These are phyloP conservation scores for Chlorella sp. DNA, from an alignment of 139 green algal genomes.

Conservation along the genomic window DNA sequence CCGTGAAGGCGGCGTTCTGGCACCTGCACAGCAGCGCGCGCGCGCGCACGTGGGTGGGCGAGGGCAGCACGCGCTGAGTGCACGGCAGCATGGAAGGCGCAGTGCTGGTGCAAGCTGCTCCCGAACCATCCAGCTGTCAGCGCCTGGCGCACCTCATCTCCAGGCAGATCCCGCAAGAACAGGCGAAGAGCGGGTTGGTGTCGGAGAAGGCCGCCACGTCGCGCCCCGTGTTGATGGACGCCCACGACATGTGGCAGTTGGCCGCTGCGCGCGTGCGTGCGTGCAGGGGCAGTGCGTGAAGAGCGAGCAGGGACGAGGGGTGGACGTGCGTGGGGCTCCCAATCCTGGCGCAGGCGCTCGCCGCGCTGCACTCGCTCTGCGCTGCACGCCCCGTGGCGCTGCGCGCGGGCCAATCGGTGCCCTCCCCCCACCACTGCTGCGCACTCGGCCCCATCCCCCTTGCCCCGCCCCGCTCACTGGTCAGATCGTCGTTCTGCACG, in stretches of 20 bases:
- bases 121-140: neutral
- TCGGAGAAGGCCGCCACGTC: conserved; percentile 1
- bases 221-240: neutral
- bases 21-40: neutral
- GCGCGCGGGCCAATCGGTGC: too few relatives aligned
- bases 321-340: too few relatives aligned
- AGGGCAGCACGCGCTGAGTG: neutral
- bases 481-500: neutral
- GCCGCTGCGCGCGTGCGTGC: neutral
- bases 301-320: too few relatives aligned
- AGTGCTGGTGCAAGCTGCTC: neutral
- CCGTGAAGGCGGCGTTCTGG: conserved; percentile 3
- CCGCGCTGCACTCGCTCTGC: too few relatives aligned
- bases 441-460: too few relatives aligned
- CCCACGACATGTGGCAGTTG: conserved; percentile 10
- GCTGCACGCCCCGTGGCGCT: too few relatives aligned
- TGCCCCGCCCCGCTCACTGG: too few relatives aligned
- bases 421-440: too few relatives aligned
- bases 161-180: conserved; percentile 3
- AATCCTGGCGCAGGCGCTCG: too few relatives aligned
- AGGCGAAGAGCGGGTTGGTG: neutral
- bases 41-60: neutral
- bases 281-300: too few relatives aligned
- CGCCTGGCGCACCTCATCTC: neutral
- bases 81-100: neutral